Conservation (phyloP, 257 asterid species). For the Jacaranda copaia region DNA sequence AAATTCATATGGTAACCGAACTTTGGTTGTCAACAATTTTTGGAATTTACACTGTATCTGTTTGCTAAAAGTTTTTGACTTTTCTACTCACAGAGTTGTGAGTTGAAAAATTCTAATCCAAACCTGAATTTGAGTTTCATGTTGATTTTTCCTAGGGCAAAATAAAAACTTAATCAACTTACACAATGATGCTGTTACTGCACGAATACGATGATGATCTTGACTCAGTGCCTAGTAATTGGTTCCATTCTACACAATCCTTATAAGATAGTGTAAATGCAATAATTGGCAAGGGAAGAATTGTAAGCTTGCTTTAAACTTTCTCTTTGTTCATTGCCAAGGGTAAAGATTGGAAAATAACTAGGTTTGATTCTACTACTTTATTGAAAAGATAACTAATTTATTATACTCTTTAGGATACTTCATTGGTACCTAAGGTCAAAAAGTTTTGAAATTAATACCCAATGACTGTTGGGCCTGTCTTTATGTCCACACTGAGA, state of each 20-base stretch:
- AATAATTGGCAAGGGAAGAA: slow-evolving; percentile 23
- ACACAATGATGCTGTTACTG: not conserved
- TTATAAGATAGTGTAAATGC: slow-evolving; percentile 19
- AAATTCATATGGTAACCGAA: no score
- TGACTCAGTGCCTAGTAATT: slow-evolving; percentile 3
- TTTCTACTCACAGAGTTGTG: not conserved
- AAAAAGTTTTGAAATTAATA: slow-evolving; percentile 46
- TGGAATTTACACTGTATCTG: not conserved
- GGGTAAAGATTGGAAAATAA: slow-evolving; percentile 21
- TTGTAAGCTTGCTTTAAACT: slow-evolving; percentile 28
- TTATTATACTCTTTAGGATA: slow-evolving; percentile 19
- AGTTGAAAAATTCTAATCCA: not conserved
- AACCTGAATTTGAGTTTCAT: not conserved
- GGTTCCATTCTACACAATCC: not conserved
- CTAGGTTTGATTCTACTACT: slow-evolving; percentile 2
- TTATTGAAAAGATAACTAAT: not conserved
- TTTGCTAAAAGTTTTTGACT: not conserved
- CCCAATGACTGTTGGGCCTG: slow-evolving; percentile 5
- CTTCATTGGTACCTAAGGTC: slow-evolving; percentile 27
- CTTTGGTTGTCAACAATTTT: not conserved
- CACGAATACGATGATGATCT: not conserved
- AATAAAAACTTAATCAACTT: not conserved
- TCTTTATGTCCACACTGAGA: not conserved
- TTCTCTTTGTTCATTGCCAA: slow-evolving; percentile 1
- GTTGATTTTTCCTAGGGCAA: not conserved